Base-by-base conservation (phyloP, 805 yeast genomes). In the Sugiyamaella mastotermitis region DNA sequence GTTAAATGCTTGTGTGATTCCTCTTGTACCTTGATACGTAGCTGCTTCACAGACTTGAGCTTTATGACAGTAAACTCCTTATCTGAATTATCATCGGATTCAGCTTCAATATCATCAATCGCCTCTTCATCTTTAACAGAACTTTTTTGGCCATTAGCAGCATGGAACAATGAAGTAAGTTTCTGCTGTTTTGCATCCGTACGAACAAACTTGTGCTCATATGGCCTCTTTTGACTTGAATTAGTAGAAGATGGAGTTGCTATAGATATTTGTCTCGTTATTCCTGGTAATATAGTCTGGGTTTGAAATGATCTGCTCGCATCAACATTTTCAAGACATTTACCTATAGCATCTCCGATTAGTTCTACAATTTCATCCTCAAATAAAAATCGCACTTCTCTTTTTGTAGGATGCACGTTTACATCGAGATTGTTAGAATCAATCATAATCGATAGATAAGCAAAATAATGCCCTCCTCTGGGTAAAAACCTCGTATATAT, bases 351-450 rank as follows among this genome's bases (percentile, higher is more conserved):
- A 0, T 59, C 56, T 22, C 80, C 67, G 2, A 88, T 66, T 24
- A 53, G 49, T 27, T 79, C 86, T 8, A 84, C 72, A 15, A 92
- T 86, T 53, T 88, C 97, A 31, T 82, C 92, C 51, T 92, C 97
- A 56, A 77, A 60, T 24, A 92, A 62, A 55, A 92, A 87, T 30
- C 94, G 58, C 2, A 92, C 97, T 51, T 90, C 97, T 42, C 90
- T 71, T 50, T 92, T 92, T 0, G 97, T 90, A 0, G 98, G 98
- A 55, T 92, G 98, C 10, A 92, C 80, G 55, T 92, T 92, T 11
- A 92, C 97, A 57, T 92, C 98, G 5, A 92, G 69, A 43, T 80
- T 78, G 23, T 61, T 62, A 1, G 96, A 83, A 16, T 69, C 64
- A 2, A 92, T 75, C 14, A 64, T 64, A n/a, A 92, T 56, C 33